These are phyloP conservation scores for Oryza glumipatula DNA, from an alignment of 176 grass and related monocot genomes.

Conservation along the genomic window DNA sequence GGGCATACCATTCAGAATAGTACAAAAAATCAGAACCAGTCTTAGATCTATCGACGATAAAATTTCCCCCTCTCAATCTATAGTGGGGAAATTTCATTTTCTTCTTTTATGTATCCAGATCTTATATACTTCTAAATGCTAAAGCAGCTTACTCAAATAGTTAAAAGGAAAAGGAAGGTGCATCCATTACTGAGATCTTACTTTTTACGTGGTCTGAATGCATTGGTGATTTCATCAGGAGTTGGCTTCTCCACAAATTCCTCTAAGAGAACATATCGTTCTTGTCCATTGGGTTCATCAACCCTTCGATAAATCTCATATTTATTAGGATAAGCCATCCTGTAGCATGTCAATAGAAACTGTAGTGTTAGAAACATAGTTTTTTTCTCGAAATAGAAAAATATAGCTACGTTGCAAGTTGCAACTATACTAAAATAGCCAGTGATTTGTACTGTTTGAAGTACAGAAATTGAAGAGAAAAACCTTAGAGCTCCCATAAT, in stretches of 20 bases:
- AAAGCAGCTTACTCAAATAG: neutral
- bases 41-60: neutral
- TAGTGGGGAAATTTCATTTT: neutral
- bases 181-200: slow-evolving; percentile 30
- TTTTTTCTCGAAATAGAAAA: neutral
- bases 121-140: neutral
- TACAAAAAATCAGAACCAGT: neutral
- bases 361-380: slow-evolving; percentile 26
- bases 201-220: slow-evolving; percentile 69
- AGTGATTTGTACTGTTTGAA: slow-evolving; percentile 12
- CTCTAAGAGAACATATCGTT: slow-evolving; percentile 74
- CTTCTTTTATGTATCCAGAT: neutral
- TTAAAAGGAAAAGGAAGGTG: neutral
- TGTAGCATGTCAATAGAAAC: slow-evolving; percentile 42
- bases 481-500: slow-evolving; percentile 98
- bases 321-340: slow-evolving; percentile 86
- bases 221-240: slow-evolving; percentile 70
- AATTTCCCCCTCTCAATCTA: neutral
- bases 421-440: slow-evolving; percentile 6
- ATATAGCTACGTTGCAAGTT: neutral
- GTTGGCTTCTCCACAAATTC: slow-evolving; percentile 78
- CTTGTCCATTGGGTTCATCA: slow-evolving; percentile 65
- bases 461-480: slow-evolving; percentile 14
- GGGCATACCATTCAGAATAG: neutral
- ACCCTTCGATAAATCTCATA: slow-evolving; percentile 89